Evolutionary conservation across 305 asterid genomes (phyloP), one percentile per base, ranked within the genome.

Genomic region (Petunia hybrid): DNA sequence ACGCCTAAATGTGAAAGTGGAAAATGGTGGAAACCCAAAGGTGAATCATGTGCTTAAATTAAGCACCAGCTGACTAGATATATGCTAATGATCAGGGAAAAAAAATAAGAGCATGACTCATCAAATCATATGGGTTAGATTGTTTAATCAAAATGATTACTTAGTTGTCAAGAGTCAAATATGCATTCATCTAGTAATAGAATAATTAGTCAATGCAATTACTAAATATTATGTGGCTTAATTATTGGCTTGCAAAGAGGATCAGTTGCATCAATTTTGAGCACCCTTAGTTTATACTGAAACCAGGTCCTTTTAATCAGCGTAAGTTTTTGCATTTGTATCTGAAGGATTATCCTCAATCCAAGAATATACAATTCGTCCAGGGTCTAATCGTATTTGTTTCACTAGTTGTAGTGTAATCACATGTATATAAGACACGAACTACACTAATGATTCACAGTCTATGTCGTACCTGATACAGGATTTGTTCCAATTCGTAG

Each of bases 51-150:
- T 74, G 64, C 46, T 73, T 51, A 51, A 36, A 36, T 1, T 74
- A 53, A 8, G 64, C 60, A 35, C 46, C 36, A 36, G 46, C 63
- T 51, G 14, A 51, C 16, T 53, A 13, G 78, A 13, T 74, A 55
- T 74, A 36, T 73, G 2, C 7, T 36, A 36, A 7, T 13, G 38
- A 53, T 74, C 53, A 46, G 45, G 35, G 14, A 0, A 8, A 46
- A 13, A 13, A 13, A 13, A 35, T 2, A 48, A 73, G 46, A 51
- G n/a, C 43, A 12, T 6, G 31, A 48, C 4, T 51, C 31, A 35
- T 13, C 63, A 31, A 73, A 51, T 73, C 78, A 73, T 73, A 9
- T 48, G 78, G 22, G 48, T 71, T 12, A 35, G 31, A 71, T 71
- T 71, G 40, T 10, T 48, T 48, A 48, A 3, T 51, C 31, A 71